phyloP scores from a whole-genome alignment of 2,329 filamentous ascomycete species.

The Trichoderma brevicompactum region DNA sequence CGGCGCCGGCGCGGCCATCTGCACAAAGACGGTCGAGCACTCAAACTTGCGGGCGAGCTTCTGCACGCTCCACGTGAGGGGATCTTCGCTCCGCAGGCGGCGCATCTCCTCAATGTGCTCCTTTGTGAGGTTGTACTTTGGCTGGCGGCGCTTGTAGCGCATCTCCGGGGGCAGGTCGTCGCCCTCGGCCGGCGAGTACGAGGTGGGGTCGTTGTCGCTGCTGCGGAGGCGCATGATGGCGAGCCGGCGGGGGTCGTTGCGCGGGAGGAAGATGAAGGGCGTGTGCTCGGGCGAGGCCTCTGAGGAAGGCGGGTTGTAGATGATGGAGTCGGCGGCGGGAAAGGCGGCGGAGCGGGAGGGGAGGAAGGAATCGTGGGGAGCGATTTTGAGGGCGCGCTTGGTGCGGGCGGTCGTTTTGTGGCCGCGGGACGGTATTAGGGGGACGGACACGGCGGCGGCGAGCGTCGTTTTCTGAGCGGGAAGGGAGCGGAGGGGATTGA shows the following conservation, averaged over 20 bases:
- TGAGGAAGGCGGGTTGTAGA: conserved; percentile 62
- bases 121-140: conserved; percentile 57
- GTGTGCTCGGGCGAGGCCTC: conserved; percentile 64
- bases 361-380: conserved; percentile 65
- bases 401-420: conserved; percentile 59
- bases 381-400: conserved; percentile 62
- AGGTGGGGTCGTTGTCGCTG: conserved; percentile 37
- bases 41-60: conserved; percentile 59
- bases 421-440: conserved; percentile 43
- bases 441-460: conserved; percentile 22
- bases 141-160: conserved; percentile 43
- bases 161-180: conserved; percentile 45
- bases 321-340: conserved; percentile 47
- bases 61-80: conserved; percentile 58
- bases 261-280: conserved; percentile 68
- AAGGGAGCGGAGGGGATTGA: conserved; percentile 36
- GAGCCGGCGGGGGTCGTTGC: conserved; percentile 57
- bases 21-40: conserved; percentile 61
- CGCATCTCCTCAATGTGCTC: conserved; percentile 65
- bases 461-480: not conserved
- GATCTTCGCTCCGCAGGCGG: conserved; percentile 56
- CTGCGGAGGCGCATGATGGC: conserved; percentile 51
- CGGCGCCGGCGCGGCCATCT: conserved; percentile 59
- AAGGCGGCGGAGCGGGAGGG: conserved; percentile 42
- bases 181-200: conserved; percentile 30